These are phyloP conservation scores for Sporobolus alterniflorus DNA, from an alignment of 202 grass and related monocot species.

Conservation along the genomic window DNA sequence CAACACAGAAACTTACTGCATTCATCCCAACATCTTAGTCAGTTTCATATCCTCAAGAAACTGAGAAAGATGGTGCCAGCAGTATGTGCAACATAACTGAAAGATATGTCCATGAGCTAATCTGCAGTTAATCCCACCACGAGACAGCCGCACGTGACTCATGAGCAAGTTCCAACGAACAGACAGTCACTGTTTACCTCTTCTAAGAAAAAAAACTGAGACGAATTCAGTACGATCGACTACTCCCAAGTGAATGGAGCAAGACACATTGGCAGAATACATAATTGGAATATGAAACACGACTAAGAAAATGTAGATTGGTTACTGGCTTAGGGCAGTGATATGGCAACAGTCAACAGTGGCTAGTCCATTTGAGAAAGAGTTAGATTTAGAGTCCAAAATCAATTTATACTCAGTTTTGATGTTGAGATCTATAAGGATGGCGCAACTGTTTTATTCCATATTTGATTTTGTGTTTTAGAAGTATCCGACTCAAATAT, in stretches of 20 bases:
- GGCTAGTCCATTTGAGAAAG: too few species aligned
- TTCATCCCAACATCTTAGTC: slow-evolving; percentile 27
- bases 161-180: not conserved
- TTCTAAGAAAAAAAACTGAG: not conserved
- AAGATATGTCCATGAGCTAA: not conserved
- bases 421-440: too few species aligned
- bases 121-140: not conserved
- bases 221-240: not conserved
- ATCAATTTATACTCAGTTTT: too few species aligned
- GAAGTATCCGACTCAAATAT: too few species aligned
- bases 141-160: not conserved
- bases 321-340: too few species aligned
- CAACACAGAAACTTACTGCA: not conserved
- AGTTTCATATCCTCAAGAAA: too few species aligned
- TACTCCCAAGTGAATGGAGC: not conserved
- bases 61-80: too few species aligned
- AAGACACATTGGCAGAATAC: not conserved
- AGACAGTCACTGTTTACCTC: not conserved
- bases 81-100: not conserved
- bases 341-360: too few species aligned
- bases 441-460: too few species aligned
- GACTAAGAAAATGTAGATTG: not conserved
- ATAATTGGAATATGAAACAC: not conserved
- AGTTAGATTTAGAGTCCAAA: too few species aligned
- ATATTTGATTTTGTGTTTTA: too few species aligned